These are phyloP conservation scores for Didymella exigua DNA, from an alignment of 2,329 filamentous ascomycete genomes.

Conservation along the genomic window DNA sequence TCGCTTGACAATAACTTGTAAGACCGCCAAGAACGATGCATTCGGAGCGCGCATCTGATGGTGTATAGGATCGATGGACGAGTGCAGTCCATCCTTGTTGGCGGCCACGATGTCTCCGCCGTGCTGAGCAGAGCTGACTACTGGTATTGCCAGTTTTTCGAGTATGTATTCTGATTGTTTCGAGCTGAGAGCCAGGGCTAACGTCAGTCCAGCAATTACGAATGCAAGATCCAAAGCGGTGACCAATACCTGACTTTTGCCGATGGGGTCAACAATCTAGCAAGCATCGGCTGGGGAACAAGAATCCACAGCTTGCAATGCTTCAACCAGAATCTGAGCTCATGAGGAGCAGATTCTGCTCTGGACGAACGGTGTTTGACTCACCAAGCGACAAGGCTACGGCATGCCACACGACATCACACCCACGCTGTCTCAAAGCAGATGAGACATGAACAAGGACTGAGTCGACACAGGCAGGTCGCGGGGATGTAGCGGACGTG, in stretches of 20 bases:
- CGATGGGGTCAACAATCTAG: slow-evolving; percentile 43
- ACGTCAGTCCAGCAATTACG: slow-evolving; percentile 36
- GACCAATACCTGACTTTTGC: slow-evolving; percentile 31
- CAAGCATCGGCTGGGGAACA: slow-evolving; percentile 35
- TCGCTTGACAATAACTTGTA: slow-evolving; percentile 44
- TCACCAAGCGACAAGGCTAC: background rate
- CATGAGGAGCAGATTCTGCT: background rate
- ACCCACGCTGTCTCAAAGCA: background rate
- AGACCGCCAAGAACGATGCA: background rate
- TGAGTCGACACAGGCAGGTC: background rate
- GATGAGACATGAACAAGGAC: background rate
- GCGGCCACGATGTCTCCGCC: slow-evolving; percentile 34
- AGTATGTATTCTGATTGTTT: slow-evolving; percentile 27
- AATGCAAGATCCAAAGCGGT: slow-evolving; percentile 29
- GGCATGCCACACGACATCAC: background rate
- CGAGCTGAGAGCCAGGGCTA: background rate
- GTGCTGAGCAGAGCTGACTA: slow-evolving; percentile 36
- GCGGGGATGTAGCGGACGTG: background rate
- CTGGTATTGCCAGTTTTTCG: slow-evolving; percentile 45
- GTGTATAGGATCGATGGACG: slow-evolving; percentile 39
- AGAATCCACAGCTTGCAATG: slow-evolving; percentile 39
- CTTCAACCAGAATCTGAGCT: slow-evolving; percentile 22
- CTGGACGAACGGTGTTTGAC: background rate
- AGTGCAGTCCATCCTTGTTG: slow-evolving; percentile 40
- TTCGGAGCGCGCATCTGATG: slow-evolving; percentile 6